Conservation (phyloP, 2,329 filamentous ascomycete genomes). For the Nothomitra cinnamomea region DNA sequence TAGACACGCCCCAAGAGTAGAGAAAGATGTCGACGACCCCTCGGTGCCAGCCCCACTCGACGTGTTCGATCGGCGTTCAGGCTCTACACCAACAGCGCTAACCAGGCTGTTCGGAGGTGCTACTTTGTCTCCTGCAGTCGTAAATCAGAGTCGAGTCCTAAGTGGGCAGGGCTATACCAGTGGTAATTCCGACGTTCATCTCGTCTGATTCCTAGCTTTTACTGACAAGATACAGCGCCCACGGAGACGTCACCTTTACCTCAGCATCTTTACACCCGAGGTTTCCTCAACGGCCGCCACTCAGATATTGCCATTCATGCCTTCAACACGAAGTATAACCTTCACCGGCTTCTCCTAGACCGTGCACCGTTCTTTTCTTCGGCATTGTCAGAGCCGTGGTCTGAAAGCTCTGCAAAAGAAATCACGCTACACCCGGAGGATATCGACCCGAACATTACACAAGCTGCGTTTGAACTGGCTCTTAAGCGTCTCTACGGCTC, state of each 20-base stretch:
- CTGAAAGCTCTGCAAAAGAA: constrained; percentile 34
- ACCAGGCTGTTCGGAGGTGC: constrained; percentile 16
- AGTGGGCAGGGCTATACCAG: constrained; percentile 13
- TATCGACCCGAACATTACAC: constrained; percentile 35
- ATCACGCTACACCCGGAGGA: constrained; percentile 35
- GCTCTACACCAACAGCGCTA: constrained; percentile 16
- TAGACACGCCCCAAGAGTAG: constrained; percentile 8
- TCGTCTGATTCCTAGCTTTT: not conserved
- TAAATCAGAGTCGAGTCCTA: constrained; percentile 13
- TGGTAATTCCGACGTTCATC: constrained; percentile 9
- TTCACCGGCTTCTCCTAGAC: constrained; percentile 37
- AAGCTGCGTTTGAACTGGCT: constrained; percentile 35
- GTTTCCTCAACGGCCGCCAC: constrained; percentile 33
- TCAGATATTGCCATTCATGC: constrained; percentile 37
- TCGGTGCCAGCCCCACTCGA: constrained; percentile 7
- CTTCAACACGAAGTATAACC: constrained; percentile 32
- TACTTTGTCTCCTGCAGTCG: constrained; percentile 11
- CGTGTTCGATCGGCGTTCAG: constrained; percentile 9
- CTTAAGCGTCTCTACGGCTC: constrained; percentile 37
- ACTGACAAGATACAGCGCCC: constrained; percentile 5
- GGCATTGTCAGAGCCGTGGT: constrained; percentile 37
- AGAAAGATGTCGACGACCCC: constrained; percentile 21
- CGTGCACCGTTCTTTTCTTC: constrained; percentile 38
- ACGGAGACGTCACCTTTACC: constrained; percentile 26
- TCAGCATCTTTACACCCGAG: constrained; percentile 34